Conservation (phyloP, 768 basidiomycete species). For the Boletus coccyginus region DNA sequence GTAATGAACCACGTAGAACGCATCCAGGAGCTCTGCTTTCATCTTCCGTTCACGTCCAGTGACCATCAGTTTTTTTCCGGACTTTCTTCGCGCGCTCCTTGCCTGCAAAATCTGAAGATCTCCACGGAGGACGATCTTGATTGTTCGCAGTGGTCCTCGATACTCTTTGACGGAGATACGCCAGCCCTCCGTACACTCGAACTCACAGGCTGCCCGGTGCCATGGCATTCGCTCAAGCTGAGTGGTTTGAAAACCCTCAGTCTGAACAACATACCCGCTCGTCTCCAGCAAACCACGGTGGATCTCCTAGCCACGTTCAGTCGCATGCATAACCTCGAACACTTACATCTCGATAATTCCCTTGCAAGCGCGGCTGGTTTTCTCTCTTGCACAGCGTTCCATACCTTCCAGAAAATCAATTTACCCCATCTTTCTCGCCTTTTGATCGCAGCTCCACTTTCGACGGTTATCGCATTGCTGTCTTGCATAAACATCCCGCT, state of each 20-base stretch:
- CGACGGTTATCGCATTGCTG: conserved; percentile 3
- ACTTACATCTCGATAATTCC: conserved; percentile 31
- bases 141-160: background rate
- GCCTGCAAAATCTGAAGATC: background rate
- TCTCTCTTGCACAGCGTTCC: background rate
- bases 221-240: background rate
- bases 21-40: background rate
- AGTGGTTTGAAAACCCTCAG: conserved; percentile 34
- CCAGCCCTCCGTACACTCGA: background rate
- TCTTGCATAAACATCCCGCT: conserved; percentile 5
- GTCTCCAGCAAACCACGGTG: conserved; percentile 22
- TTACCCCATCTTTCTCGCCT: conserved; percentile 10
- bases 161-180: background rate
- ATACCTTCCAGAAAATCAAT: background rate
- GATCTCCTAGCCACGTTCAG: conserved; percentile 34
- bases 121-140: background rate
- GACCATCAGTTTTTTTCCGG: background rate
- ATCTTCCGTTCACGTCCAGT: background rate
- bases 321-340: conserved; percentile 33
- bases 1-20: background rate
- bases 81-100: background rate
- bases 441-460: conserved; percentile 3
- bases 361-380: conserved; percentile 16
- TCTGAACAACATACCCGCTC: conserved; percentile 22
- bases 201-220: background rate